Base-by-base conservation (phyloP, 768 basidiomycete genomes). In the Boletus subcaerulescens region DNA sequence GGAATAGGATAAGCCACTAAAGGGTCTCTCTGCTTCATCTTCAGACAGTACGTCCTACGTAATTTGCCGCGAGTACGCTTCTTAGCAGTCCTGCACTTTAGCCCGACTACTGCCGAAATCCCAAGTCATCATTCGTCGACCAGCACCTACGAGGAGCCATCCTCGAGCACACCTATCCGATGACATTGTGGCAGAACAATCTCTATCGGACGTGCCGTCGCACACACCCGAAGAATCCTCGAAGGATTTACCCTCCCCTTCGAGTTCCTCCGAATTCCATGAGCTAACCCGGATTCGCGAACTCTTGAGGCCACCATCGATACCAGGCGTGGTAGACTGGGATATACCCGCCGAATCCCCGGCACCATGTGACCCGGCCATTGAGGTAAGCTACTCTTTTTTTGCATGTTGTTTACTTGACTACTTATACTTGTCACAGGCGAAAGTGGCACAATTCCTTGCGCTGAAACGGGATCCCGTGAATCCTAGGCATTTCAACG, bases 401-500 rank as follows among this genome's bases (percentile, higher is more conserved):
- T 48, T 10, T 20, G 13, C 18, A 39, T n/a, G 4, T 18, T 4
- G 15, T 18, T 32, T 17, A n/a, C 52, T 13, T 29, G 43, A 10
- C 36, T n/a, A 15, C 29, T 52, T 45, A 55, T 33, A 8, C 46
- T 39, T 38, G 15, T 40, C 43, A 18, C 65, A 96, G 94, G 76
- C 84, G 0, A 98, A 97, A 70, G 80, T 97, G 22, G 73, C 80
- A 0, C 84, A 89, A 48, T 98, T 97, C 63, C 80, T 87, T 52
- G 64, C 77, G 1, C 78, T 98, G 45, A 92, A 93, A 68, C 71
- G 76, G 29, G 80, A 86, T 62, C 66, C 81, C 11, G 56, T 57
- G 2, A 80, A 81, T 62, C 87, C 89, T 1, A 85, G 86, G 61
- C 94, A 97, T 70, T 98, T 97, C 76, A 99, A 98, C 69, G 93